These are phyloP conservation scores for Vigna radiata DNA, from an alignment of 306 rosid genomes.

Conservation along the genomic window DNA sequence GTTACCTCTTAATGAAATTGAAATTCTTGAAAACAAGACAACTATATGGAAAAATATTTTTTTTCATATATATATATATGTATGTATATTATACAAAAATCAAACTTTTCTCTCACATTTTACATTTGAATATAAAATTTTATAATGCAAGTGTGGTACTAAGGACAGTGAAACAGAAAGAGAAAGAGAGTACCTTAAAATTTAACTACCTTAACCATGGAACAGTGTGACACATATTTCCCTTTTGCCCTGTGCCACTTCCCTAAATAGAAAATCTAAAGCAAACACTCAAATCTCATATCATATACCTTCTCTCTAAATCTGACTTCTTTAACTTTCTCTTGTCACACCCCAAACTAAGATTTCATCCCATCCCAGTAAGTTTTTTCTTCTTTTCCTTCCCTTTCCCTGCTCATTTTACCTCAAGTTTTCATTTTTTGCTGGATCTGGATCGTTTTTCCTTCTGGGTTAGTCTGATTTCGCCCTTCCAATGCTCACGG, in stretches of 20 bases:
- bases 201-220: conserved; percentile 44
- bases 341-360: conserved; percentile 27
- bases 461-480: conserved; percentile 43
- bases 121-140: too few species aligned
- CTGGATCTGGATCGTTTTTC: conserved; percentile 35
- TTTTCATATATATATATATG: too few species aligned
- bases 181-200: conserved; percentile 23
- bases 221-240: conserved; percentile 44
- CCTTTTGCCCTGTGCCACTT: conserved; percentile 12
- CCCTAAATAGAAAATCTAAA: conserved; percentile 45
- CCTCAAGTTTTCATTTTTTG: conserved; percentile 22
- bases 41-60: too few species aligned
- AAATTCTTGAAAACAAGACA: too few species aligned
- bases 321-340: conserved; percentile 38
- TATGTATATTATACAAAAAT: background rate
- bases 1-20: background rate
- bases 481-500: conserved; percentile 14
- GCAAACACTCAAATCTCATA: conserved; percentile 43
- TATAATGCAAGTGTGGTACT: background rate
- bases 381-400: background rate
- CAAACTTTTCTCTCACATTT: background rate
- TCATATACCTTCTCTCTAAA: conserved; percentile 27
- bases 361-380: conserved; percentile 44
- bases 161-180: background rate
- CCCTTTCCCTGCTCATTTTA: conserved; percentile 8